Conservation (phyloP, 441 rosid genomes). For the Erodium texanum region DNA sequence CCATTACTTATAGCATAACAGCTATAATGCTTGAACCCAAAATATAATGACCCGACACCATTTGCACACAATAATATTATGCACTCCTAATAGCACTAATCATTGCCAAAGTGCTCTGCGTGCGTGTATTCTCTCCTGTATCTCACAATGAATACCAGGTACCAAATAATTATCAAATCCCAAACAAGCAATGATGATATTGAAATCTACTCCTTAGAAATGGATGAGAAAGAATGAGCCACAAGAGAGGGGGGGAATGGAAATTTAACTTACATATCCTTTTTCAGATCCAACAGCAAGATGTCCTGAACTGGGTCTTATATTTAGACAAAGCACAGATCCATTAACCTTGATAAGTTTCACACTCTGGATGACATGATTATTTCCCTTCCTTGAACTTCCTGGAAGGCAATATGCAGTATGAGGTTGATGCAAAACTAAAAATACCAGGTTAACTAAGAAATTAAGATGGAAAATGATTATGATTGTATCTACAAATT, state of each 20-base stretch:
- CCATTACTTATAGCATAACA: background rate
- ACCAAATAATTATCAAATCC: background rate
- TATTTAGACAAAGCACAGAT: slow-evolving; percentile 45
- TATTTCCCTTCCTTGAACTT: slow-evolving; percentile 58
- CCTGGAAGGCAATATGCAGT: slow-evolving; percentile 34
- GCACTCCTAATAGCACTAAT: background rate
- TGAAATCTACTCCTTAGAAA: background rate
- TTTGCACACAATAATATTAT: background rate
- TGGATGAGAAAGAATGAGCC: background rate
- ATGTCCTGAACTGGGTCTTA: slow-evolving; percentile 40
- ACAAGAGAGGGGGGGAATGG: slow-evolving; percentile 5
- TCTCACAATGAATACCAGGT: background rate
- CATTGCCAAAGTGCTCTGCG: background rate
- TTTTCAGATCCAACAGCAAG: slow-evolving; percentile 74
- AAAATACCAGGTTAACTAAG: background rate
- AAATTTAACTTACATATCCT: slow-evolving; percentile 62
- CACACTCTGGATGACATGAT: slow-evolving; percentile 48
- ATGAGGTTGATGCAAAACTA: slow-evolving; percentile 9
- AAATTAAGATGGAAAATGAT: slow-evolving; percentile 1
- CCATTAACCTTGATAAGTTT: slow-evolving; percentile 65
- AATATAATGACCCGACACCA: background rate
- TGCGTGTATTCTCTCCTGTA: background rate
- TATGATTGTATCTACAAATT: background rate
- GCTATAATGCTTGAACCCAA: background rate
- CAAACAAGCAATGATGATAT: background rate